Evolutionary conservation across 2,329 filamentous ascomycete genomes (phyloP).

Genomic region (Colletotrichum sidae): DNA sequence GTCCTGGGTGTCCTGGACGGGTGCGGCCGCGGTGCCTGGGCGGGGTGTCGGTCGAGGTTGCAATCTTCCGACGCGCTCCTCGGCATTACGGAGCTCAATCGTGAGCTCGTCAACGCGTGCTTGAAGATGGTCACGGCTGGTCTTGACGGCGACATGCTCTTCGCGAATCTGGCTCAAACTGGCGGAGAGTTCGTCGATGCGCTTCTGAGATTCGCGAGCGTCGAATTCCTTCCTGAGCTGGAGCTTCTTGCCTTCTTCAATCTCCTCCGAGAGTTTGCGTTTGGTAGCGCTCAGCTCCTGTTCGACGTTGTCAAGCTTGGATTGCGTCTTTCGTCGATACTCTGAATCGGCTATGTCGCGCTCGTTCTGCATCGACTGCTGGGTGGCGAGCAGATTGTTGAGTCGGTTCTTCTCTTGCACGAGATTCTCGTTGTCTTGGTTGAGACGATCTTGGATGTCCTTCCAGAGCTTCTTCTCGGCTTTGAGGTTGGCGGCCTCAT

Average conservation of each 20-base stretch:
- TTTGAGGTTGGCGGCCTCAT: constrained; percentile 92
- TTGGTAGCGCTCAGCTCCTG: constrained; percentile 82
- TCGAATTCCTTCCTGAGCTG: constrained; percentile 91
- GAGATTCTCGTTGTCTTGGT: constrained; percentile 87
- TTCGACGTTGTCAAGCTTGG: constrained; percentile 82
- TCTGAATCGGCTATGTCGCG: constrained; percentile 88
- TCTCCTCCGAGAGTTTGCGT: constrained; percentile 84
- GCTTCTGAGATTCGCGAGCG: constrained; percentile 85
- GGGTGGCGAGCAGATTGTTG: constrained; percentile 83
- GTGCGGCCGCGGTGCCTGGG: constrained; percentile 56
- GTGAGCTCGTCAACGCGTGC: constrained; percentile 88
- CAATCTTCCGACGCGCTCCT: constrained; percentile 85
- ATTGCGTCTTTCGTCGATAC: constrained; percentile 81
- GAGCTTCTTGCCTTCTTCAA: constrained; percentile 86
- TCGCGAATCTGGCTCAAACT: constrained; percentile 85
- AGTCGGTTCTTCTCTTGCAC: constrained; percentile 87
- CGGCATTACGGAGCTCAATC: constrained; percentile 87
- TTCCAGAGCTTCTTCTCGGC: constrained; percentile 96
- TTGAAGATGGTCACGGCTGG: constrained; percentile 89
- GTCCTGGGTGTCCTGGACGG: constrained; percentile 59
- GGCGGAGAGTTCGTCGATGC: constrained; percentile 90
- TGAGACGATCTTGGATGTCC: constrained; percentile 88
- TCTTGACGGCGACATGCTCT: constrained; percentile 87
- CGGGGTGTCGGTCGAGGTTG: constrained; percentile 81
- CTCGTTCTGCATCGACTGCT: constrained; percentile 93